phyloP scores from a whole-genome alignment of 192 early-diverging fungal species.

The Gryganskiella cystojenkinii region DNA sequence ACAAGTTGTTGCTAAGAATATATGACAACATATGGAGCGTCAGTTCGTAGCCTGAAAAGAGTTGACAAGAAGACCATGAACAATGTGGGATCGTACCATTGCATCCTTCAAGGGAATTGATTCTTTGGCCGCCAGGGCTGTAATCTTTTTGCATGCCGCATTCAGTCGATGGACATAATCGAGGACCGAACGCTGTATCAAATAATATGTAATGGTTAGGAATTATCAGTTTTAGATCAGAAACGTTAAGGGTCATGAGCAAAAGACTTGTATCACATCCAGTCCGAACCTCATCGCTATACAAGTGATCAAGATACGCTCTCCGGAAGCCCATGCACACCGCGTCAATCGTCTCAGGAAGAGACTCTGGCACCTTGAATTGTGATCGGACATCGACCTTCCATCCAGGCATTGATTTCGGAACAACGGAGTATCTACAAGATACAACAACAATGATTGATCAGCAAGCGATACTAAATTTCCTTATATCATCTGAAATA shows the following conservation, averaged over 20 bases:
- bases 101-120: slow-evolving; percentile 33
- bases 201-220: not conserved
- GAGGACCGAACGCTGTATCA: slow-evolving; percentile 13
- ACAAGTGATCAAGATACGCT: slow-evolving; percentile 31
- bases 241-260: not conserved
- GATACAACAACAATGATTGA: too few relatives aligned
- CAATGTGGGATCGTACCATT: slow-evolving; percentile 7
- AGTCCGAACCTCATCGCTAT: slow-evolving; percentile 19
- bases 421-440: too few relatives aligned
- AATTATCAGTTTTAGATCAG: not conserved
- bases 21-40: too few relatives aligned
- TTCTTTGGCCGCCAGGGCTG: slow-evolving; percentile 34
- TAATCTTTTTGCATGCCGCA: slow-evolving; percentile 43
- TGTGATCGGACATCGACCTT: not conserved
- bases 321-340: slow-evolving; percentile 27
- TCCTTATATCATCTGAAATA: too few relatives aligned
- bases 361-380: not conserved
- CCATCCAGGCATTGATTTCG: slow-evolving; percentile 7
- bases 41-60: too few relatives aligned
- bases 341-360: slow-evolving; percentile 18
- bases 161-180: slow-evolving; percentile 44
- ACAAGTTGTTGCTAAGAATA: slow-evolving; percentile 34
- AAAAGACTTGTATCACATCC: not conserved
- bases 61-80: not conserved
- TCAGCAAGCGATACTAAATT: too few relatives aligned